A percentile compares a stretch with the other conserved stretches of the same genome.
phyloP scores from a whole-genome alignment of 129 eudicot species.

The sunflower (Helianthus annuus) region HanXRQr2.0-SUNRISE NC_035447.2:150777301-150777800 shows the following conservation, averaged over 20 bases:
- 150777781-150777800: conserved; percentile 26
- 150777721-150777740: conserved; percentile 13
- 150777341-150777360: background rate
- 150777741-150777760: background rate
- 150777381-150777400: background rate
- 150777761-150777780: conserved; percentile 15
- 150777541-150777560: background rate
- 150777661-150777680: conserved; percentile 18
- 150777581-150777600: background rate
- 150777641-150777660: conserved; percentile 6
- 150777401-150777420: background rate
- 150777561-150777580: background rate
- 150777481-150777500: conserved; percentile 18
- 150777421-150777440: conserved; percentile 43
- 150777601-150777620: background rate
- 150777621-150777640: background rate
- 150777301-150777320: background rate
- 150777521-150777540: conserved; percentile 7
- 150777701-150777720: conserved; percentile 20
- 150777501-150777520: background rate
- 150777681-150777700: conserved; percentile 3
- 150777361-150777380: background rate
- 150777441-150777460: conserved; percentile 39
- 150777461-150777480: conserved; percentile 17
- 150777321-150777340: background rate